A percentile compares a stretch with the other conserved stretches of the same genome.
Evolutionary conservation across 2,329 filamentous ascomycete genomes (phyloP).

Genomic region (Aspergillus flavus): DNA sequence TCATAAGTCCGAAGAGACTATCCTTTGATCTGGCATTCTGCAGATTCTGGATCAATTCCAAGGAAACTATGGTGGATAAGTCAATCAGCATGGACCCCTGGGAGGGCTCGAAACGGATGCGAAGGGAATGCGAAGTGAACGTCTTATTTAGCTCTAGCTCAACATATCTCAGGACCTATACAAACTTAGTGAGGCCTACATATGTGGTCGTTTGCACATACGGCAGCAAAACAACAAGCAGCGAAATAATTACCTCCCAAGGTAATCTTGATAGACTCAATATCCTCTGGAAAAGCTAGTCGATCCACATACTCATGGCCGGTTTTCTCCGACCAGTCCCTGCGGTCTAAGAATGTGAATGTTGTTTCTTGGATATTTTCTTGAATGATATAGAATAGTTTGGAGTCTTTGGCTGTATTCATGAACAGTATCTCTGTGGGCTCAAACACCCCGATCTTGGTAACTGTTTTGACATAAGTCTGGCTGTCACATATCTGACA

Average conservation of each 20-base stretch:
- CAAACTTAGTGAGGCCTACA: slow-evolving; percentile 15
- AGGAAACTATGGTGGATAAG: slow-evolving; percentile 77
- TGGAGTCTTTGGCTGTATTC: slow-evolving; percentile 72
- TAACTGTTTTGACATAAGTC: slow-evolving; percentile 83
- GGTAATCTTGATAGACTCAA: slow-evolving; percentile 78
- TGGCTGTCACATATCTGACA: slow-evolving; percentile 93
- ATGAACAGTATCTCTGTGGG: slow-evolving; percentile 81
- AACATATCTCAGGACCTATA: slow-evolving; percentile 77
- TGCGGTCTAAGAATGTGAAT: slow-evolving; percentile 69
- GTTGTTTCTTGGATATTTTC: slow-evolving; percentile 67
- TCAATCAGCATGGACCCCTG: slow-evolving; percentile 97
- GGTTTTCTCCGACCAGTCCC: slow-evolving; percentile 78
- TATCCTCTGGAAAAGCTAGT: slow-evolving; percentile 77
- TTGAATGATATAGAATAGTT: slow-evolving; percentile 72
- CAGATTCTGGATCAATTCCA: slow-evolving; percentile 89
- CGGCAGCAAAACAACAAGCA: slow-evolving; percentile 81
- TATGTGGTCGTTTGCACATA: slow-evolving; percentile 47
- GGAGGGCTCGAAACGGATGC: slow-evolving; percentile 83
- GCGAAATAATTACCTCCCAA: slow-evolving; percentile 84
- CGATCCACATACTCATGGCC: slow-evolving; percentile 78
- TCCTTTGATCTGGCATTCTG: slow-evolving; percentile 76
- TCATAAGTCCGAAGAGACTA: slow-evolving; percentile 81
- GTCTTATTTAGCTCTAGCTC: slow-evolving; percentile 68
- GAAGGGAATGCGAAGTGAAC: slow-evolving; percentile 77
- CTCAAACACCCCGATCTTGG: slow-evolving; percentile 80